Evolutionary conservation across 371 early-diverging fungal species (phyloP).

Genomic region (Apophysomyces variabilis): DNA sequence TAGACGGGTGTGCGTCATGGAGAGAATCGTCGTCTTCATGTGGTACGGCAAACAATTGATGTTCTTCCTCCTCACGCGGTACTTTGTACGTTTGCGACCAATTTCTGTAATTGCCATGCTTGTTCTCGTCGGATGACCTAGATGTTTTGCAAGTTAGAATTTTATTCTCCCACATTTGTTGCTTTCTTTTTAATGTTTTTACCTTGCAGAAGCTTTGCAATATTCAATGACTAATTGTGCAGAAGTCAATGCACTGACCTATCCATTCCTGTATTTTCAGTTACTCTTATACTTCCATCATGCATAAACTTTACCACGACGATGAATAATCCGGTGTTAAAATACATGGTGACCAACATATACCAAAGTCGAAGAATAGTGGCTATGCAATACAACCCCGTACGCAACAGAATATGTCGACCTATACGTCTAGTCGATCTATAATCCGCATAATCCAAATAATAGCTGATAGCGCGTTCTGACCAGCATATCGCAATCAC

Average conservation of each 20-base stretch:
- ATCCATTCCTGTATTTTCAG: not conserved
- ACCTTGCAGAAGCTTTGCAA: slow-evolving; percentile 8
- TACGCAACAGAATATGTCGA: slow-evolving; percentile 16
- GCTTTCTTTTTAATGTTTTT: not conserved
- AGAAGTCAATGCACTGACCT: slow-evolving; percentile 13
- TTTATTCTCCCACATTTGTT: not conserved
- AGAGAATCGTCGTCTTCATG: slow-evolving; percentile 5
- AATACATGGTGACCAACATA: slow-evolving; percentile 48
- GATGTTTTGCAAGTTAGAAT: not conserved
- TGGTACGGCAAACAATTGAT: slow-evolving; percentile 6
- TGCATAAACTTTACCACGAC: slow-evolving; percentile 25
- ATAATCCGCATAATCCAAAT: slow-evolving; percentile 20
- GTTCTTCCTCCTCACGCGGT: slow-evolving; percentile 7
- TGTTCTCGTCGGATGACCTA: not conserved
- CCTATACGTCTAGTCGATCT: not conserved
- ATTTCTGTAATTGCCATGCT: not conserved
- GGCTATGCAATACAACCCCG: slow-evolving; percentile 32
- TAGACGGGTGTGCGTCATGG: slow-evolving; percentile 1
- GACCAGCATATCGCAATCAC: slow-evolving; percentile 33
- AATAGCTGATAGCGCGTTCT: slow-evolving; percentile 32
- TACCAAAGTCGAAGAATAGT: slow-evolving; percentile 37
- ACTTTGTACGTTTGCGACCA: slow-evolving; percentile 4
- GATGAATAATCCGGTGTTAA: slow-evolving; percentile 38
- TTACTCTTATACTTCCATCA: no score
- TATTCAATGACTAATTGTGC: slow-evolving; percentile 14